Evolutionary conservation across 2,329 filamentous ascomycete species (phyloP).

Genomic region (Tolypocladium endophyticum): DNA sequence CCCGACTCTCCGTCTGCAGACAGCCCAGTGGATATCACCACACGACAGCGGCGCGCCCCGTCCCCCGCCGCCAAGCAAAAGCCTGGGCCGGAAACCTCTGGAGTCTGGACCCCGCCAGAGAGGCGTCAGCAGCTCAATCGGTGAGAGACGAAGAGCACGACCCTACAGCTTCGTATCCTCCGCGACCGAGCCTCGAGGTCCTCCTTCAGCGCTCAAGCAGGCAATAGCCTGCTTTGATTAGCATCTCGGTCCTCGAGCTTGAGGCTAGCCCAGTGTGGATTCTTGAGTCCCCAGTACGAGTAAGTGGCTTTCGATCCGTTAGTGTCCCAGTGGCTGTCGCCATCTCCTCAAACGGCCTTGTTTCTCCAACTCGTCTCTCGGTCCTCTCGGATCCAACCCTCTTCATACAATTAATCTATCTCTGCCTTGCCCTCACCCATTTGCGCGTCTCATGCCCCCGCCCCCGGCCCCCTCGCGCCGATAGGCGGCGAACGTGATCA

Average conservation of each 20-base stretch:
- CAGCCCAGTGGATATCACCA: background rate
- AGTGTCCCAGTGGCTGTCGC: background rate
- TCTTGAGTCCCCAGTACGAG: background rate
- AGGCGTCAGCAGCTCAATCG: background rate
- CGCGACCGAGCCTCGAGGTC: background rate
- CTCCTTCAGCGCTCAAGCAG: background rate
- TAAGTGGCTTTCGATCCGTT: background rate
- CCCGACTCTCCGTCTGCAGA: background rate
- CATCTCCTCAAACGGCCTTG: background rate
- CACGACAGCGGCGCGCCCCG: background rate
- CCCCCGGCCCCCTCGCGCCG: constrained; percentile 12
- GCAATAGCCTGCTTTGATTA: background rate
- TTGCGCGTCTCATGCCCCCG: constrained; percentile 11
- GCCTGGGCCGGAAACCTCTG: background rate
- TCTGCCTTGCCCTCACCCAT: background rate
- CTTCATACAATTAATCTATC: background rate
- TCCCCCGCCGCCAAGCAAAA: background rate
- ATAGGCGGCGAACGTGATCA: constrained; percentile 18
- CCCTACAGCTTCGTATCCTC: background rate
- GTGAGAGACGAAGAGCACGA: background rate
- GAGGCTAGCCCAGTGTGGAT: background rate
- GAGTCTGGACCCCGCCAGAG: background rate
- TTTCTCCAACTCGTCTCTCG: constrained; percentile 3
- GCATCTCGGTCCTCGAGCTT: background rate
- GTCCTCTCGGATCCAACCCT: constrained; percentile 6